phyloP scores from a whole-genome alignment of 345 rosid genomes.

The Geranium rotundifolium region DNA sequence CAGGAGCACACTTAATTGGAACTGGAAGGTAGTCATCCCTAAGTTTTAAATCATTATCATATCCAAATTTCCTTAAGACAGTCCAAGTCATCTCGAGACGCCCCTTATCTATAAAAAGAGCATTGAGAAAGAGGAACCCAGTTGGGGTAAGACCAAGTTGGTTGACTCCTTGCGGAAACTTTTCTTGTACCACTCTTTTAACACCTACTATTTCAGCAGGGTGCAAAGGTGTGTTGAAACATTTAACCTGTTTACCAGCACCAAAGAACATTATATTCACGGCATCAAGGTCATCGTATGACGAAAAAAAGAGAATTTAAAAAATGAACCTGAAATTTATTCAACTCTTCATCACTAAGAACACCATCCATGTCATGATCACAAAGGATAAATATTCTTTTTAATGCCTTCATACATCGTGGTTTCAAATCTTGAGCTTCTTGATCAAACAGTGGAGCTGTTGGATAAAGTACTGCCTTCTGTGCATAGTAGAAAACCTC shows the following conservation, averaged over 20 bases:
- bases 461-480: constrained; percentile 79
- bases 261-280: constrained; percentile 14
- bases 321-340: constrained; percentile 59
- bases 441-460: constrained; percentile 69
- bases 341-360: constrained; percentile 69
- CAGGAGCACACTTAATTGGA: constrained; percentile 56
- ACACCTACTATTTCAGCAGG: constrained; percentile 68
- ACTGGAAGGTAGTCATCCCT: constrained; percentile 46
- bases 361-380: constrained; percentile 74
- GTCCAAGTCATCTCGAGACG: constrained; percentile 78
- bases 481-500: constrained; percentile 76
- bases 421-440: constrained; percentile 58
- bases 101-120: constrained; percentile 75
- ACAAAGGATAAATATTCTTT: constrained; percentile 62
- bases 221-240: constrained; percentile 64
- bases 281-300: constrained; percentile 2
- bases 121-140: constrained; percentile 61
- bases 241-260: constrained; percentile 43
- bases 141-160: constrained; percentile 71
- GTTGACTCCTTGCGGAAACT: constrained; percentile 62
- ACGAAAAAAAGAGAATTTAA: constrained; percentile 6
- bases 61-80: constrained; percentile 72
- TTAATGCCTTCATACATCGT: constrained; percentile 62
- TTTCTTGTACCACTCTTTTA: constrained; percentile 70
- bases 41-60: constrained; percentile 51